These are phyloP conservation scores for Kwoniella shandongensis DNA, from an alignment of 768 basidiomycete species.

Conservation along the genomic window DNA sequence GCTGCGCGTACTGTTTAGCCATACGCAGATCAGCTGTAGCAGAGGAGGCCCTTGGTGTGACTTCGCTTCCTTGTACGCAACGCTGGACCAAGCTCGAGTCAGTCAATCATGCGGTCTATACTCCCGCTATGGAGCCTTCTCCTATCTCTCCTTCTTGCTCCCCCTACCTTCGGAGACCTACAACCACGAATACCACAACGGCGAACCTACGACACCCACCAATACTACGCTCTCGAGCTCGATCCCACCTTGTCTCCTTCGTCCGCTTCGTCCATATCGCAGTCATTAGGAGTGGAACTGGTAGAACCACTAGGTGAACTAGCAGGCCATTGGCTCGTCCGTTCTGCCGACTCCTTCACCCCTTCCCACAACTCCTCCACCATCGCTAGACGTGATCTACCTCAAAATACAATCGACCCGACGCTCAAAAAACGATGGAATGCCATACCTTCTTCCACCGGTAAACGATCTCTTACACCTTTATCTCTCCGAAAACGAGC, in stretches of 20 bases:
- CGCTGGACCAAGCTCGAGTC: neutral
- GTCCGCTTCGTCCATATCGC: conserved; percentile 64
- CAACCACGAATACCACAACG: conserved; percentile 33
- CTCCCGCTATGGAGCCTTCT: conserved; percentile 20
- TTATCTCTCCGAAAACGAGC: conserved; percentile 46
- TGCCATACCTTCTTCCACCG: conserved; percentile 16
- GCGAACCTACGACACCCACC: conserved; percentile 56
- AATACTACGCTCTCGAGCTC: conserved; percentile 69
- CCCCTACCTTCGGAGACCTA: conserved; percentile 9
- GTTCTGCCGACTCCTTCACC: conserved; percentile 50
- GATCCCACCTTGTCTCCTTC: conserved; percentile 58
- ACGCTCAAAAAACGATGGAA: conserved; percentile 30
- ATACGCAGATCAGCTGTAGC: too few relatives aligned
- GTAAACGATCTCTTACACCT: conserved; percentile 34
- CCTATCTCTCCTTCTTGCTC: conserved; percentile 7
- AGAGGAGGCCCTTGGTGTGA: too few relatives aligned
- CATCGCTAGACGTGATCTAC: conserved; percentile 6
- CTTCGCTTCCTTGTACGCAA: too few relatives aligned
- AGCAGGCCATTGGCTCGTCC: conserved; percentile 76
- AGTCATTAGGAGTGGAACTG: conserved; percentile 71
- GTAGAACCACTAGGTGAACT: conserved; percentile 87
- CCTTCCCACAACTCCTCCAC: conserved; percentile 3
- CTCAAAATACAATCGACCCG: conserved; percentile 17
- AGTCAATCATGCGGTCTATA: conserved; percentile 2
- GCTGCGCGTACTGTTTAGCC: too few relatives aligned